These are phyloP conservation scores for Picea engelmannii DNA, from an alignment of 83 land plant genomes.

Conservation along the genomic window DNA sequence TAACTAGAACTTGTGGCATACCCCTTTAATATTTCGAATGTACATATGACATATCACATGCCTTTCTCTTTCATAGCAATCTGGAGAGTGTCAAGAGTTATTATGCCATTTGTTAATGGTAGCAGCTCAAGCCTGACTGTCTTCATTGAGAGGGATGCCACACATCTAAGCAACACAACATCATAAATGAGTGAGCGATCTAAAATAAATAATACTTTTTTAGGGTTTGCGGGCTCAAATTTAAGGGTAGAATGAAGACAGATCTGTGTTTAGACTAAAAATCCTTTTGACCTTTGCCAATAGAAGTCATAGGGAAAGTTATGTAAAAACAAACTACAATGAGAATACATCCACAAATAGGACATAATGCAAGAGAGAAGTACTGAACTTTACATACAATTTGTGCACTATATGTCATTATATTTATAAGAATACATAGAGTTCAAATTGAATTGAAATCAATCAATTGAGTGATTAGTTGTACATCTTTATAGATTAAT, in stretches of 20 bases:
- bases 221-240: background rate
- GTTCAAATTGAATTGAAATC: too few species aligned
- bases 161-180: conserved; percentile 57
- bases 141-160: conserved; percentile 89
- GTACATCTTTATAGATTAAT: too few species aligned
- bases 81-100: conserved; percentile 90
- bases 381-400: too few species aligned
- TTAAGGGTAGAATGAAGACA: background rate
- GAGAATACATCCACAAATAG: too few species aligned
- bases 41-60: conserved; percentile 18
- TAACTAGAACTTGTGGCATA: background rate
- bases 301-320: too few species aligned
- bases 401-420: too few species aligned
- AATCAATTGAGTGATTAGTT: too few species aligned
- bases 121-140: conserved; percentile 92
- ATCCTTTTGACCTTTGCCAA: too few species aligned
- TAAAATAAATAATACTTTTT: background rate
- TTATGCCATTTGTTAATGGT: conserved; percentile 96
- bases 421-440: too few species aligned
- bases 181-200: background rate
- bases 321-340: too few species aligned
- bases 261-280: too few species aligned
- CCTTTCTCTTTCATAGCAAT: conserved; percentile 91
- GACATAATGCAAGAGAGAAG: too few species aligned
- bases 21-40: background rate